phyloP scores from a whole-genome alignment of 1,139 yeast species.

The Debaryomycetaceae sp. region DNA sequence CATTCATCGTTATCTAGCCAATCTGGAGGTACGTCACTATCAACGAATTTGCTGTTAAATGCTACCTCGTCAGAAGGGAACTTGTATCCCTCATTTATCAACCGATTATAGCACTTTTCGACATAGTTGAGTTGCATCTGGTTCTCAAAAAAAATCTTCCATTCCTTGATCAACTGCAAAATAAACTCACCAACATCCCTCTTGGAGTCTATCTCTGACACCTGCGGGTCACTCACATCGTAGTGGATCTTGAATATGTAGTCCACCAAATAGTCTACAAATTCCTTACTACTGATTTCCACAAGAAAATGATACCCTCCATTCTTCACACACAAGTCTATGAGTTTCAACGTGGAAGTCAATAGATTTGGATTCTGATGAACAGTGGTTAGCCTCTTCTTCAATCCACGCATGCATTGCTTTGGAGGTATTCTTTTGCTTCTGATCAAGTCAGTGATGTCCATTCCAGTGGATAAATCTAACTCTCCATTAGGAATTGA shows the following conservation, averaged over 20 bases:
- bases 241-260: constrained; percentile 37
- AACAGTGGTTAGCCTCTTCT: constrained; percentile 63
- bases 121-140: constrained; percentile 69
- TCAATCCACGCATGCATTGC: constrained; percentile 80
- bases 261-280: constrained; percentile 67
- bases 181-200: constrained; percentile 57
- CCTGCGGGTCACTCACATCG: constrained; percentile 27
- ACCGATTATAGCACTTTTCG: constrained; percentile 54
- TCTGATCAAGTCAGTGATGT: constrained; percentile 83
- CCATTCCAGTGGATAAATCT: constrained; percentile 76
- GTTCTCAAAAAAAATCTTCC: constrained; percentile 72
- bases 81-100: constrained; percentile 59
- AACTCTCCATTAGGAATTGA: constrained; percentile 89
- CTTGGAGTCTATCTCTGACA: constrained; percentile 40
- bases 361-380: constrained; percentile 73
- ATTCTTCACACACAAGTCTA: constrained; percentile 87
- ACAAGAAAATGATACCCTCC: constrained; percentile 83
- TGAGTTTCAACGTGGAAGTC: constrained; percentile 66
- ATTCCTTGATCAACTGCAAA: constrained; percentile 65
- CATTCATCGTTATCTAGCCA: constrained; percentile 97
- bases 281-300: constrained; percentile 82
- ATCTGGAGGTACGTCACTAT: constrained; percentile 92
- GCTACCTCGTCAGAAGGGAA: constrained; percentile 55
- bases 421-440: constrained; percentile 79
- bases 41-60: constrained; percentile 57